phyloP scores from a whole-genome alignment of 805 yeast species.

The Suhomyces sp. region DNA sequence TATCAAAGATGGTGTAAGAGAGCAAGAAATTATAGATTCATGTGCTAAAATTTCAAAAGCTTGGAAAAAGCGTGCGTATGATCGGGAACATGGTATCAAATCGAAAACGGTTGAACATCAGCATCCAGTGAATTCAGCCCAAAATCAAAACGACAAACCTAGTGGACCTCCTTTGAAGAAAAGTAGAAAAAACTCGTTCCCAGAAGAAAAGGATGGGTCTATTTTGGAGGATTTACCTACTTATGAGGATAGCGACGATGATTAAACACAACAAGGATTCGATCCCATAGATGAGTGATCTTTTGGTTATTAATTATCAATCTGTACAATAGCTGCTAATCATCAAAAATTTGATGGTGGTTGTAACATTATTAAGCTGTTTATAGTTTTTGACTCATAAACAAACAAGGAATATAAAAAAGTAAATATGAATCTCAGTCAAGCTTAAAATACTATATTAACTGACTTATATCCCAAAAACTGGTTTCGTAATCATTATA shows the following conservation, averaged over 20 bases:
- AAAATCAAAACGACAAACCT: conserved; percentile 4
- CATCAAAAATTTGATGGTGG: too few relatives aligned
- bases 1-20: conserved; percentile 81
- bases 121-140: conserved; percentile 1
- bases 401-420: too few relatives aligned
- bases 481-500: too few relatives aligned
- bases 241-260: conserved; percentile 41
- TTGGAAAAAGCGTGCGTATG: conserved; percentile 61
- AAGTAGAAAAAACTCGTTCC: too few relatives aligned
- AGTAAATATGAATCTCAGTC: too few relatives aligned
- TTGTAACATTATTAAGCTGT: too few relatives aligned
- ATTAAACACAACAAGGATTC: neutral
- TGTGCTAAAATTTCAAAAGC: conserved; percentile 54
- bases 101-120: conserved; percentile 6
- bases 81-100: conserved; percentile 25
- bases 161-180: conserved; percentile 11
- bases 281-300: neutral
- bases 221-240: conserved; percentile 36
- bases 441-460: too few relatives aligned
- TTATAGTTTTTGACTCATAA: too few relatives aligned
- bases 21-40: conserved; percentile 66
- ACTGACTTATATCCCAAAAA: too few relatives aligned
- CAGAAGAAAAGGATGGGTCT: conserved; percentile 16
- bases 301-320: too few relatives aligned
- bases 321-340: too few relatives aligned